Evolutionary conservation across 306 rosid genomes (phyloP).

Genomic region (Mimosa pudica): DNA sequence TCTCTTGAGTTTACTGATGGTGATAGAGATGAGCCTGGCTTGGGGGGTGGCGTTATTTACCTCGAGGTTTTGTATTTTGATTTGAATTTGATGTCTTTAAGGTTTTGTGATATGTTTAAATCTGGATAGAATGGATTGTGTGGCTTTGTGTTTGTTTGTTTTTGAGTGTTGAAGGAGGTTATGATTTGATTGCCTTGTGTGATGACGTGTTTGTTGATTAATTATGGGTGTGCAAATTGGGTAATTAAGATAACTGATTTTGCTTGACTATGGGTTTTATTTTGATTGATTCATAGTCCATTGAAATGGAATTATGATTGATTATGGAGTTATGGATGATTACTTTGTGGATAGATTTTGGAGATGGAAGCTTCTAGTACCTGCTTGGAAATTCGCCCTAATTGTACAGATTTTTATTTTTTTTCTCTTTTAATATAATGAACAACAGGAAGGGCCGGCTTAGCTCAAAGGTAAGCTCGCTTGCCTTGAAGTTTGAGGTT

Average conservation of each 20-base stretch:
- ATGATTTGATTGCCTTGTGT: not conserved
- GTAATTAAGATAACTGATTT: not conserved
- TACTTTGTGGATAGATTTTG: not conserved
- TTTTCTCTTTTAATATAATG: too few relatives aligned
- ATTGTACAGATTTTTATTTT: not conserved
- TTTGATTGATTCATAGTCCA: not conserved
- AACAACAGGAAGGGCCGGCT: too few relatives aligned
- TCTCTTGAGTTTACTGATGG: slow-evolving; percentile 56
- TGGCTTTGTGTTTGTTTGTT: not conserved
- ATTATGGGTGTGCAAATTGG: not conserved
- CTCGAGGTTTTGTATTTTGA: slow-evolving; percentile 60
- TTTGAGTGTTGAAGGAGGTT: not conserved
- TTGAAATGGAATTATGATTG: not conserved
- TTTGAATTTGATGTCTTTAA: not conserved
- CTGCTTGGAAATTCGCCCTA: slow-evolving; percentile 14
- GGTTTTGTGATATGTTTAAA: not conserved
- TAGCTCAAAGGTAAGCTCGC: too few relatives aligned
- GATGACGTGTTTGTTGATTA: not conserved
- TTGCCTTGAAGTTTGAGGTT: too few relatives aligned
- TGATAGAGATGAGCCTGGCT: slow-evolving; percentile 38
- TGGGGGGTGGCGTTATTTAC: slow-evolving; percentile 87
- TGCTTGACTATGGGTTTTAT: not conserved
- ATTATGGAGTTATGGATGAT: slow-evolving; percentile 14
- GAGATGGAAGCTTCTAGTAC: slow-evolving; percentile 16
- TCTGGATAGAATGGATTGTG: not conserved